These are phyloP conservation scores for Fraxinus angustifolia DNA, from an alignment of 305 asterid genomes.

Conservation along the genomic window DNA sequence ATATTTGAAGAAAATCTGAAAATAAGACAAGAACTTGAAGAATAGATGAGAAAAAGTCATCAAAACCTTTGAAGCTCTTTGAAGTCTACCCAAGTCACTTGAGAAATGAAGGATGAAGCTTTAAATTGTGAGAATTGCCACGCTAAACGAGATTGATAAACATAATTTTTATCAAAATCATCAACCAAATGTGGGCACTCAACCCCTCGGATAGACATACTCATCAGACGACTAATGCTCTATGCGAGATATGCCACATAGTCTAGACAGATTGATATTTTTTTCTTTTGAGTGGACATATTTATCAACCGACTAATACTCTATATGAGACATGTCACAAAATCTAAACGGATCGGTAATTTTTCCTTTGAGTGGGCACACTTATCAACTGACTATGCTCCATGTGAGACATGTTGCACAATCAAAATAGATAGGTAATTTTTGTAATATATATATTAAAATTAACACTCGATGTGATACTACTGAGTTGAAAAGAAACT, in stretches of 20 bases:
- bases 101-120: neutral
- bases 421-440: neutral
- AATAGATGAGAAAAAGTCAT: neutral
- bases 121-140: neutral
- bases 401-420: neutral
- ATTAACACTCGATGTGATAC: too few relatives aligned
- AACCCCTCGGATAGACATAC: too few relatives aligned
- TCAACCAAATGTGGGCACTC: neutral
- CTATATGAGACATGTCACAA: neutral
- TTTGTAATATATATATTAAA: too few relatives aligned
- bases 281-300: neutral
- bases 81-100: neutral
- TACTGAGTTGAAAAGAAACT: too few relatives aligned
- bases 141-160: neutral
- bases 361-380: neutral
- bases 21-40: neutral
- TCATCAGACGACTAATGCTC: too few relatives aligned
- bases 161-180: neutral
- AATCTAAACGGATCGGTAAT: too few relatives aligned
- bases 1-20: neutral
- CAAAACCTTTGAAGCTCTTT: neutral
- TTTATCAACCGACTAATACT: neutral
- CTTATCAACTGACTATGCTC: neutral
- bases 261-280: neutral
- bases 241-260: too few relatives aligned